A percentile compares a stretch with the other conserved stretches of the same genome.
Conservation (phyloP, 2,329 filamentous ascomycete species). For the Coniochaeta sp. region DNA sequence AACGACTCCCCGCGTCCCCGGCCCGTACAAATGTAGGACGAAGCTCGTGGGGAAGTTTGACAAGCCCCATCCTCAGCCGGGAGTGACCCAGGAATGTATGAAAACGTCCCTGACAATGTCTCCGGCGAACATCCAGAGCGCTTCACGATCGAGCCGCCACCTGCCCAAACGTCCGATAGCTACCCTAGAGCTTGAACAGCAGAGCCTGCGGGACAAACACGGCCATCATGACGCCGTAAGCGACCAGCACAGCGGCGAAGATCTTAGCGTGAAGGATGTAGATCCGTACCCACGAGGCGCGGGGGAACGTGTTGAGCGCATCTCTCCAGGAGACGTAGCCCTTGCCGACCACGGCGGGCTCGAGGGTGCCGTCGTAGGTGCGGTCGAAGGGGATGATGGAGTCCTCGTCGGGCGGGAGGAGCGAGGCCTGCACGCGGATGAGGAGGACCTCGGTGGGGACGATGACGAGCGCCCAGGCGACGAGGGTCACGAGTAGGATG, state of each 20-base stretch:
- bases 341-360: conserved; percentile 64
- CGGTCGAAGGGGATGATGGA: conserved; percentile 88
- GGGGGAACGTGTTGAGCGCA: conserved; percentile 74
- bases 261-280: conserved; percentile 71
- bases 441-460: conserved; percentile 73
- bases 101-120: no score
- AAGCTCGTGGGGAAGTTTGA: no score
- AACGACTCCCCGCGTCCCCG: no score
- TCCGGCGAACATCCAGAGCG: no score
- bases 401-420: conserved; percentile 74
- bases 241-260: conserved; percentile 44
- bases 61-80: no score
- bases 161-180: no score
- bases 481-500: conserved; percentile 37
- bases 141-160: no score
- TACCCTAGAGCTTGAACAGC: neutral
- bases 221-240: conserved; percentile 43
- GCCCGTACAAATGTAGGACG: no score
- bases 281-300: conserved; percentile 64
- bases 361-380: conserved; percentile 70
- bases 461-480: conserved; percentile 54
- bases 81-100: no score
- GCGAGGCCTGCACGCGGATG: conserved; percentile 77
- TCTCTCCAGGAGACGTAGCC: conserved; percentile 66
- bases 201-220: conserved; percentile 29